Base-by-base conservation (phyloP, 305 asterid species). In the Euphrasia arctica region DNA sequence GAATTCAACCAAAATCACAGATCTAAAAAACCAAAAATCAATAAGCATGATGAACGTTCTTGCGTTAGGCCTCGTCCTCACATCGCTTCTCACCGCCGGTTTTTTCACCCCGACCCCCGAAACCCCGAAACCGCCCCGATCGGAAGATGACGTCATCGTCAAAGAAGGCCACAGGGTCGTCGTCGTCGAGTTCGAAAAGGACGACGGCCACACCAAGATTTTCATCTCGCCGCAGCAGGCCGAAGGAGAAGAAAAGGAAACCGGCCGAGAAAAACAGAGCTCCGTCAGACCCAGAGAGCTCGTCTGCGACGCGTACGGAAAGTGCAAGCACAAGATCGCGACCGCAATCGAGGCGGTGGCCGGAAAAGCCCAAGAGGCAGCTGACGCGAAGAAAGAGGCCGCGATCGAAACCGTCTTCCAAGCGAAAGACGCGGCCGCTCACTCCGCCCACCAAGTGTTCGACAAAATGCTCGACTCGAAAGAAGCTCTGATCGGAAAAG, bases 91-190 rank as follows among this genome's bases (percentile, higher is more conserved):
- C 4, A 77, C 87, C 0, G 81, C 90, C 10, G 80, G 82, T n/a
- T 64, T 83, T 18, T 73, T 79, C 68, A 69, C 71, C 18, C 83
- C 90, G 0, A 65, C 18, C 72, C 80, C 78, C 6, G 72, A 75
- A 13, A 69, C 72, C 18, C 73, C 61, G n/a, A 58, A 54, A 11
- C 14, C 32, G 29, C 14, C 59, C 7, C 1, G 28, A 13, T 3
- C 68, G 11, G 63, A 28, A 12, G 78, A 80, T 0, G 78, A 77
- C 13, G 80, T 84, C 2, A 77, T 81, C 15, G 79, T 84, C 15
- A 81, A 75, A 56, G 83, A 81, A 56, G 87, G 90, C 0, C 85
- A 72, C 61, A 63, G 85, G 58, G 83, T 75, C 0, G 83, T 81
- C 0, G 81, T 79, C 39, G 85, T 81, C 13, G 90, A 81, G 72